Base-by-base conservation (phyloP, 768 basidiomycete genomes). In the Amanita thiersii region DNA sequence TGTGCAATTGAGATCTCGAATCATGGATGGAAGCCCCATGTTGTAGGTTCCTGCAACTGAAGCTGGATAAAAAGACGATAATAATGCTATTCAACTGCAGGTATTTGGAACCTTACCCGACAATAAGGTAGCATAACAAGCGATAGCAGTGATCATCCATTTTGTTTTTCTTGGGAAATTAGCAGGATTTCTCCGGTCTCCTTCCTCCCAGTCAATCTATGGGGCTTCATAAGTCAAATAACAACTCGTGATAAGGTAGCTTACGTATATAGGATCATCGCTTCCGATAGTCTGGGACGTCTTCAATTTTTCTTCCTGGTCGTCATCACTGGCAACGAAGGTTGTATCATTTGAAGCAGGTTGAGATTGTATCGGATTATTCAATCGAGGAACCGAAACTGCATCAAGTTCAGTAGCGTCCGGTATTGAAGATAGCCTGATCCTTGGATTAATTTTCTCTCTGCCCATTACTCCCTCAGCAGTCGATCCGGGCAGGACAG, bases 21-120 rank as follows among this genome's bases (percentile, higher is more conserved):
- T 70, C 81, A 86, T 83, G 0, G 75, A 71, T 3, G 61, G 50
- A 45, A 70, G 62, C 1, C 83, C 82, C 51, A 76, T 54, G 18
- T 68, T 72, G 52, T 75, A 83, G 0, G 75, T 63, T 3, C 73
- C 63, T 3, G 67, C 65, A 3, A 69, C 61, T 0, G 70, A 66
- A 25, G 77, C 81, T 76, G 44, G 32, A 41, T 39, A n/a, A 19
- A 38, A 8, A 46, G 35, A 33, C n/a, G 32, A 10, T 35, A 32
- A 35, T 25, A 15, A 43, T 9, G 29, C 4, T 36, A 18, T 19
- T 37, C 2, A 48, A 11, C 20, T n/a, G 17, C 12, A 23, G 4
- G 7, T 10, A 11, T 7, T 41, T 11, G 28, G 3, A 9, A 19
- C 53, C 68, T 31, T 45, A 75, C 77, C 65, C 20, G 70, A 63